Evolutionary conservation across 176 grass and related monocot genomes (phyloP).

Genomic region (Triticum urartu): DNA sequence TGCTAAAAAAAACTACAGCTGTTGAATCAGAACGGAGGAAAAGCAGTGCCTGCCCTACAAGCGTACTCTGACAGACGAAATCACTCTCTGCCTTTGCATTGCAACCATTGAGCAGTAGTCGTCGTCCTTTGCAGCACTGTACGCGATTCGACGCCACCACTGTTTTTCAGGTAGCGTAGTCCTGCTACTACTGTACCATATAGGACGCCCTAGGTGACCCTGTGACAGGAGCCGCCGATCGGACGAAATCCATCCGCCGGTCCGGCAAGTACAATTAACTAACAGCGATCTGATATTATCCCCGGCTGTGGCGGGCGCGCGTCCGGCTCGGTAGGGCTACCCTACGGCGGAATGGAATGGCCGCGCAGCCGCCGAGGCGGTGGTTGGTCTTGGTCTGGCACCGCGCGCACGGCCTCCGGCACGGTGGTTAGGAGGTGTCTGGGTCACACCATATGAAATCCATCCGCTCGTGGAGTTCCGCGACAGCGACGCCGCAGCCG

Average conservation of each 20-base stretch:
- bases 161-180: neutral
- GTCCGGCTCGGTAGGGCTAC: neutral
- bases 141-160: neutral
- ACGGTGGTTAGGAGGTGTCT: neutral
- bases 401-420: neutral
- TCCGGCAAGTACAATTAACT: neutral
- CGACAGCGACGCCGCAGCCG: constrained; percentile 33
- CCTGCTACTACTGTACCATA: too few relatives aligned
- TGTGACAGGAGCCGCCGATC: neutral
- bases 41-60: too few relatives aligned
- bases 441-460: neutral
- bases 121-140: neutral
- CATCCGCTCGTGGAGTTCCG: constrained; percentile 12
- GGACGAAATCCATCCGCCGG: neutral
- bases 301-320: neutral
- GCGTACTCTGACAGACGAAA: neutral
- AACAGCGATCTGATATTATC: neutral
- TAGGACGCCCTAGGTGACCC: too few relatives aligned
- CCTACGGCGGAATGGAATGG: neutral
- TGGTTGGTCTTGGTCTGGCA: neutral
- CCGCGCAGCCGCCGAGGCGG: constrained; percentile 21
- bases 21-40: neutral
- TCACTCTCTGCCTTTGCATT: neutral
- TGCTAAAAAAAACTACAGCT: too few relatives aligned
- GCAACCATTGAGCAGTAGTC: neutral